Percentiles rank a stretch among this genome's conserved stretches.
Conservation (phyloP, 2,329 filamentous ascomycete species). For the Fusarium lateritium region DNA sequence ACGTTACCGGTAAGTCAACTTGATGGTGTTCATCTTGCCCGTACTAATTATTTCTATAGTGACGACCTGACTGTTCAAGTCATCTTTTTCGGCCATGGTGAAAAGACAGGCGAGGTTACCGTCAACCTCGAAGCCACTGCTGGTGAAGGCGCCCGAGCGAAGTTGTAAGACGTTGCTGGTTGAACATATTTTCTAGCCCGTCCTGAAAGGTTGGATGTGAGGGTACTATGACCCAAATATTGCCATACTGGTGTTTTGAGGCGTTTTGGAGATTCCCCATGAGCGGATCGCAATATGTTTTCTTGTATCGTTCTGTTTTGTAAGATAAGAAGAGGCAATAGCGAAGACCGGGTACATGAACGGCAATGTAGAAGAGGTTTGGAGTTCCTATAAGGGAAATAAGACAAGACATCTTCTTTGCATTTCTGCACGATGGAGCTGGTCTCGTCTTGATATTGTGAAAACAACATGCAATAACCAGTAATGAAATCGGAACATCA, state of each 20-base stretch:
- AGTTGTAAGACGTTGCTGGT: constrained; percentile 52
- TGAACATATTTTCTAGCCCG: not conserved
- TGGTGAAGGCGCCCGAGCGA: constrained; percentile 56
- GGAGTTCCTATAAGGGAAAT: constrained; percentile 2
- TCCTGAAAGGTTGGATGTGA: not conserved
- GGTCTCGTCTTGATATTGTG: not conserved
- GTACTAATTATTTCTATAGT: constrained; percentile 60
- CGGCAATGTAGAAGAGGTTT: constrained; percentile 2
- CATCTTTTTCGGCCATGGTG: constrained; percentile 93
- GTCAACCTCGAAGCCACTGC: constrained; percentile 91
- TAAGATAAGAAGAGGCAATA: constrained; percentile 21
- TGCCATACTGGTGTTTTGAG: constrained; percentile 39
- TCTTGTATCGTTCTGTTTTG: constrained; percentile 16
- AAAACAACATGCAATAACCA: not conserved
- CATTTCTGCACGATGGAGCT: too few species aligned
- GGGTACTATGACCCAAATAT: not conserved
- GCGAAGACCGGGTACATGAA: constrained; percentile 2
- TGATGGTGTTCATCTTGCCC: not conserved
- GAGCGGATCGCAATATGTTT: constrained; percentile 20
- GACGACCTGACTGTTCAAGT: constrained; percentile 98
- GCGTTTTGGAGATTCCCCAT: constrained; percentile 40
- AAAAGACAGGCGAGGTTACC: constrained; percentile 82
- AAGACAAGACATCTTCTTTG: not conserved
- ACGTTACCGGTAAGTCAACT: constrained; percentile 79
- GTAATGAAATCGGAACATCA: not conserved